Evolutionary conservation across 345 rosid species (phyloP), one percentile per base, ranked within the genome.

Genomic region (Rhizophora mangle): DNA sequence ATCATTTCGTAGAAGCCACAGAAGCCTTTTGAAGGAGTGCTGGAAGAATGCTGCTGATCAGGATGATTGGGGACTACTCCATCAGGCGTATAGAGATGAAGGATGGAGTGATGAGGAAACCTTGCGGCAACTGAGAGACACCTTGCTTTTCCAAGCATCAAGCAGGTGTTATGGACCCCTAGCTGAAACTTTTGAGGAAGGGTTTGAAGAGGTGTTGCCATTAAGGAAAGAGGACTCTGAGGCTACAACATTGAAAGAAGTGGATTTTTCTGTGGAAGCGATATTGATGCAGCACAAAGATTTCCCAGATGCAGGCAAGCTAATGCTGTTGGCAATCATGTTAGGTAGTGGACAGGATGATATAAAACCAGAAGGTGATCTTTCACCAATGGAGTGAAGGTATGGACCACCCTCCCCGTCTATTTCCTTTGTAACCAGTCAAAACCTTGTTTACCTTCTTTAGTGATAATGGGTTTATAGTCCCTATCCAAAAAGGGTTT

Each of bases 71-170:
- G 87, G 86, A 13, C 68, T 82, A 65, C 88, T 87, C 56, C 78
- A 85, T 72, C 81, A 85, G 82, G 88, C 96, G 26, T 85, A 82
- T 3, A 53, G 49, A 0, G 73, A 76, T 0, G 90, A 95, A 83
- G 99, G 98, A 20, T 92, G 98, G 97, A 86, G 88, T 29, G 99
- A 95, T 6, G 87, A 86, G 65, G 98, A 92, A 79, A 95, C 85
- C 51, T 56, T 88, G 72, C 83, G 79, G 71, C 85, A 82, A 39
- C 88, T 92, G 65, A 83, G 81, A 52, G 79, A 71, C 64, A 95
- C 99, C 0, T 75, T 84, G 27, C 89, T 92, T 51, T 95, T 87
- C 82, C 91, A 83, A 76, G 97, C 96, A 64, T 87, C 97, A 1
- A 80, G 76, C 63, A 74, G 76, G 73, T 92, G 93, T 72, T 92